A percentile compares a stretch with the other conserved stretches of the same genome.
phyloP scores from a whole-genome alignment of 306 rosid genomes.

The Trifolium fragiferum region DNA sequence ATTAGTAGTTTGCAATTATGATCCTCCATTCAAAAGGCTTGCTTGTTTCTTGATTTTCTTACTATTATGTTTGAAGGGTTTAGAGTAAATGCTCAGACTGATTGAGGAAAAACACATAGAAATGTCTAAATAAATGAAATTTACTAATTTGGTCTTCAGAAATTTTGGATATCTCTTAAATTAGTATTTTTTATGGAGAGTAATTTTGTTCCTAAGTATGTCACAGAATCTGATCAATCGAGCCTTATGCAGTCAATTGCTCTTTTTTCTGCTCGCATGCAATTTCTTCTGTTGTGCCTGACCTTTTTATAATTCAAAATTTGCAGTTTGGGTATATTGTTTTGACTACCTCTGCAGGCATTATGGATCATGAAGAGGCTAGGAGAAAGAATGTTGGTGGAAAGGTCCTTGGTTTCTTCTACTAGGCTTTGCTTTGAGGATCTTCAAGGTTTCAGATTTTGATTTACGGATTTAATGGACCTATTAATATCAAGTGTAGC shows the following conservation, averaged over 20 bases:
- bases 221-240: too few species aligned
- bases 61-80: background rate
- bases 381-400: conserved; percentile 25
- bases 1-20: background rate
- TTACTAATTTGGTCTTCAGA: too few species aligned
- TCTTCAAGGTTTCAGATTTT: background rate
- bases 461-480: background rate
- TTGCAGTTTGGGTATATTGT: conserved; percentile 19
- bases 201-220: too few species aligned
- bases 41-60: background rate
- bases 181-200: too few species aligned
- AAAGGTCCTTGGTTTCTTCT: conserved; percentile 4
- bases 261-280: background rate
- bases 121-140: too few species aligned
- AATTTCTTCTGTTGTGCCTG: background rate
- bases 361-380: conserved; percentile 20
- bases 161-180: too few species aligned
- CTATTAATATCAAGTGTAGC: background rate
- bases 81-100: background rate
- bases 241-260: too few species aligned
- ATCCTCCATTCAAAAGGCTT: background rate
- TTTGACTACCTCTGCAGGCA: conserved; percentile 12
- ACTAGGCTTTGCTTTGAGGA: background rate
- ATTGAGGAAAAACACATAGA: background rate
- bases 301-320: background rate